phyloP scores from a whole-genome alignment of 2,329 filamentous ascomycete species.

The Cladophialophora chaetospira region DNA sequence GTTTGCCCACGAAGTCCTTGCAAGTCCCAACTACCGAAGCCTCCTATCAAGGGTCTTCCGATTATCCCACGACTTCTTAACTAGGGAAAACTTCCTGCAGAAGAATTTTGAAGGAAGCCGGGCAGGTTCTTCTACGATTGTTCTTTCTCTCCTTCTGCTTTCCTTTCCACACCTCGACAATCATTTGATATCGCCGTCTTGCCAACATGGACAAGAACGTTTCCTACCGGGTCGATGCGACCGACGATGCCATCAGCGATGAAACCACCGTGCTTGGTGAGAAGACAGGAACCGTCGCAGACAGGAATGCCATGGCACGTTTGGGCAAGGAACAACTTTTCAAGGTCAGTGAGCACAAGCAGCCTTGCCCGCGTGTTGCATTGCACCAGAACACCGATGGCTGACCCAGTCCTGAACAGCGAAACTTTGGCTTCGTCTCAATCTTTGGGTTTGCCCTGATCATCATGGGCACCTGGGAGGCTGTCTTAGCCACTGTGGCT shows the following conservation, averaged over 20 bases:
- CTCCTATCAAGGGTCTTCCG: not conserved
- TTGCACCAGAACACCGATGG: not conserved
- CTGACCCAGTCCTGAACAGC: slow-evolving; percentile 35
- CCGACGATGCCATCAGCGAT: slow-evolving; percentile 14
- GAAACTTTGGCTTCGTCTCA: slow-evolving; percentile 49
- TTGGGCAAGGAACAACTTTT: slow-evolving; percentile 45
- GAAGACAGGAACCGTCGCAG: slow-evolving; percentile 24
- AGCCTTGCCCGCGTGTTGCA: no score
- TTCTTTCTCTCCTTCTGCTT: not conserved
- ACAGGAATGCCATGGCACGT: slow-evolving; percentile 22
- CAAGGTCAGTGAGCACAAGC: slow-evolving; percentile 35
- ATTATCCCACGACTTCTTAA: not conserved
- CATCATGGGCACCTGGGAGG: slow-evolving; percentile 48
- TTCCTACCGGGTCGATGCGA: slow-evolving; percentile 14
- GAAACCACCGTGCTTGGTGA: slow-evolving; percentile 22
- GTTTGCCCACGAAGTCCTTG: no score
- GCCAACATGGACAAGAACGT: slow-evolving; percentile 20
- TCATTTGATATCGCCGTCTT: not conserved
- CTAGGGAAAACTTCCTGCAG: slow-evolving; percentile 2
- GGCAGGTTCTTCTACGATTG: not conserved
- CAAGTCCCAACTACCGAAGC: slow-evolving; percentile 5
- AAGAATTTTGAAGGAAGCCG: not conserved
- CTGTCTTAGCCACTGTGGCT: slow-evolving; percentile 41
- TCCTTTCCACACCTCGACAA: not conserved
- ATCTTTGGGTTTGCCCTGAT: slow-evolving; percentile 50